A percentile compares a stretch with the other conserved stretches of the same genome.
These are phyloP conservation scores for Umbelopsis sp. DNA, from an alignment of 192 early-diverging fungal species.

Conservation along the genomic window DNA sequence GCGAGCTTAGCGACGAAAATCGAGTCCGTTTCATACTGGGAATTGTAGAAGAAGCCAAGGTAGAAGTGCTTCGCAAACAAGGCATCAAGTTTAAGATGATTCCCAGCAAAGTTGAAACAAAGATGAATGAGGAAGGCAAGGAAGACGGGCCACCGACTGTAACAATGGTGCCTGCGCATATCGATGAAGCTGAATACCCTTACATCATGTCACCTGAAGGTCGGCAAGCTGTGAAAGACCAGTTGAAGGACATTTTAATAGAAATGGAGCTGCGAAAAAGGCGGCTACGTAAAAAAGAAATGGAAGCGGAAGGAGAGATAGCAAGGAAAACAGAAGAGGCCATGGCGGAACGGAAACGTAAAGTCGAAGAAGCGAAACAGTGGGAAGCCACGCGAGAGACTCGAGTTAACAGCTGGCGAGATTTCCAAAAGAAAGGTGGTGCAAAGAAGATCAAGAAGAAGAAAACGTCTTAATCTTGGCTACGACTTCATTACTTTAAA, in stretches of 20 bases:
- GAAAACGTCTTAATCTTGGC: conserved; percentile 7
- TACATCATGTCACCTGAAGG: conserved; percentile 48
- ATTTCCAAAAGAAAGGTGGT: conserved; percentile 58
- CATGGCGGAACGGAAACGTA: conserved; percentile 55
- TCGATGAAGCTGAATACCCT: conserved; percentile 37
- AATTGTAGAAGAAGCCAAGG: conserved; percentile 60
- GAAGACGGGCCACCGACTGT: conserved; percentile 15
- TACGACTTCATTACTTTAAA: neutral
- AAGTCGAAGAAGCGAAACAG: conserved; percentile 55
- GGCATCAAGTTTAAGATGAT: conserved; percentile 37
- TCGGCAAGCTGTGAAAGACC: conserved; percentile 47
- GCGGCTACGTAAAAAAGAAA: conserved; percentile 54
- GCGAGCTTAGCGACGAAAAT: conserved; percentile 52
- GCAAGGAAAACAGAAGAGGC: conserved; percentile 56
- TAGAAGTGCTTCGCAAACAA: conserved; percentile 36
- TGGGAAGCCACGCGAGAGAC: conserved; percentile 63
- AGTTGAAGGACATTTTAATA: conserved; percentile 54
- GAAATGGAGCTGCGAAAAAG: conserved; percentile 56
- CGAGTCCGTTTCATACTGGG: conserved; percentile 48
- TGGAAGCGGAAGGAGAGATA: conserved; percentile 56
- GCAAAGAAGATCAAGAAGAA: conserved; percentile 56
- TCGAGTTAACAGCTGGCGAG: conserved; percentile 62
- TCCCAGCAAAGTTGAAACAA: conserved; percentile 14
- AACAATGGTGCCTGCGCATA: conserved; percentile 2
- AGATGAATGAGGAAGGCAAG: conserved; percentile 39